Conservation (phyloP, 2,329 filamentous ascomycete species). For the Claviceps pazoutovae region DNA sequence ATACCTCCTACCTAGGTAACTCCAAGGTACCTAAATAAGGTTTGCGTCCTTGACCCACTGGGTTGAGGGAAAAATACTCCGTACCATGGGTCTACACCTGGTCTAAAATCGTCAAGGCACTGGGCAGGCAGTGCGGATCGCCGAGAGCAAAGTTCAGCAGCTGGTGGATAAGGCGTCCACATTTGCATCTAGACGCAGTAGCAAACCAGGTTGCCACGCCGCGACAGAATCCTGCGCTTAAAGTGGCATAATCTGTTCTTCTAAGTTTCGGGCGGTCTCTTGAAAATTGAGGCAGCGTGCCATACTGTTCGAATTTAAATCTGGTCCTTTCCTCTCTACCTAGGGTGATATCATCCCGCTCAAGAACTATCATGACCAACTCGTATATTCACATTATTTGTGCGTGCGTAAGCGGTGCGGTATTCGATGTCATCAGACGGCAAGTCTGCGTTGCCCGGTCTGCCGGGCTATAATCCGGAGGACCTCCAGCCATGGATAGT, state of each 20-base stretch:
- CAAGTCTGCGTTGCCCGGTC: conserved; percentile 8
- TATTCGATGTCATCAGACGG: conserved; percentile 3
- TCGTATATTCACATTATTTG: not conserved
- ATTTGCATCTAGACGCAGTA: too few relatives aligned
- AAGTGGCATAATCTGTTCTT: too few relatives aligned
- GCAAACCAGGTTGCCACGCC: not conserved
- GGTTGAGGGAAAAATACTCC: too few relatives aligned
- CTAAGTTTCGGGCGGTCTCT: too few relatives aligned
- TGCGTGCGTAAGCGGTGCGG: not conserved
- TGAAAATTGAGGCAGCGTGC: not conserved
- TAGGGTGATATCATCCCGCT: not conserved
- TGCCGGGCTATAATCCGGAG: conserved; percentile 13
- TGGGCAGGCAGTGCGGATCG: too few relatives aligned
- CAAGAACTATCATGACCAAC: not conserved
- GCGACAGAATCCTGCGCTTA: not conserved
- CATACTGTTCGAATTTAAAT: not conserved
- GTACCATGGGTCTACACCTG: too few relatives aligned
- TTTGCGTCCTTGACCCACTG: too few relatives aligned
- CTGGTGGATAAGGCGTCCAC: too few relatives aligned
- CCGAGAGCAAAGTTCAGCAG: too few relatives aligned
- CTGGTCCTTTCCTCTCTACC: not conserved
- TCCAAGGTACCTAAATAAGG: too few relatives aligned
- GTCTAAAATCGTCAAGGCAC: too few relatives aligned
- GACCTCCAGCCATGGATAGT: conserved; percentile 29
- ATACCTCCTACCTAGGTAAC: too few relatives aligned